Evolutionary conservation across 1,284 basidiomycete species (phyloP), one percentile per base, ranked within the genome.

Genomic region (Heterobasidion occidentale): DNA sequence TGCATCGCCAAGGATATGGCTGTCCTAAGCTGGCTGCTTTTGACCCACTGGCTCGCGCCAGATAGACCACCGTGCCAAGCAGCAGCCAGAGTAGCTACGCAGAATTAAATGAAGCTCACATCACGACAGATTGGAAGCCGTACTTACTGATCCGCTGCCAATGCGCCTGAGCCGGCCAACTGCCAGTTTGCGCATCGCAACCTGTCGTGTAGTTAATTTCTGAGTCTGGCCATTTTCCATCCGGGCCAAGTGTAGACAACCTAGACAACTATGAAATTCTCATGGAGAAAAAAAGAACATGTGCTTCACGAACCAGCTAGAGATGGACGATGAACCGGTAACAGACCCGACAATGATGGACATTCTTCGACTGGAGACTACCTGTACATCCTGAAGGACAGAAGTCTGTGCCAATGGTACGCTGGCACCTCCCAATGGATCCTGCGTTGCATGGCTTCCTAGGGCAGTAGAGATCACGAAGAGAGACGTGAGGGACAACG

Each of bases 161-260:
- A 64, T 88, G 84, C 8, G 66, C 63, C 63, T 81, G 76, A 2
- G 84, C 84, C 7, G 84, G 84, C 84, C 85, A 87, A 61, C 81
- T 86, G 7, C 82, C 83, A 11, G 75, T 72, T 59, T 74, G 79
- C 7, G 80, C 84, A 50, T 63, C 64, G 62, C 84, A 86, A 1
- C 84, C 84, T 7, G 77, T 70, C 0, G 77, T 75, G 59, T 86
- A 86, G 64, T 85, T 71, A 11, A 86, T 71, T 53, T 81, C 70
- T 4, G 70, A 68, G 56, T 70, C 78, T 0, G 79, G 74, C 83
- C 83, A 84, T 63, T 75, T 77, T 9, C 82, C 83, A 60, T 80
- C 67, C 2, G 70, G 36, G 7, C 69, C 73, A 14, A 81, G 69
- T 9, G 74, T 70, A 9, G 69, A 65, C 20, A 79, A 56, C 79